Base-by-base conservation (phyloP, 1,139 yeast genomes). In the Debaryomyces udenii region DNA sequence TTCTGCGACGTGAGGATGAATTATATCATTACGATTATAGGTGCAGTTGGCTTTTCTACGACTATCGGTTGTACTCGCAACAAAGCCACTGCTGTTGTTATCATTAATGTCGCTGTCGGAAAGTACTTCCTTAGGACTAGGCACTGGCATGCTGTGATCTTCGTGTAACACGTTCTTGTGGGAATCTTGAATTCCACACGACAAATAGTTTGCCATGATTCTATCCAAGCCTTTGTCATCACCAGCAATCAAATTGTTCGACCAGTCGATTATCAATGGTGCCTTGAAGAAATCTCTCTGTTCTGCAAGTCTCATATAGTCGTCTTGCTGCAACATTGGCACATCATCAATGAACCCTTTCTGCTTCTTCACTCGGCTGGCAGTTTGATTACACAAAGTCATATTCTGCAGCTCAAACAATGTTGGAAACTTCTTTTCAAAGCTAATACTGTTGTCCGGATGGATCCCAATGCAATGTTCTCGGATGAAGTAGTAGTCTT, bases 221-320 rank as follows among this genome's bases (percentile, higher is more conserved):
- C 76, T 52, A 49, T 68, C 70, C 45, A 74, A 62, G 37, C 74
- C 65, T 9, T 59, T 56, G 39, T 69, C 73, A 50, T 76, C 76
- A 43, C 73, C 70, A 3, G 86, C 86, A 42, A 80, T 63, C 53
- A 74, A 58, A 40, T 66, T 59, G 54, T 79, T 72, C 41, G 72
- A 73, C 73, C 80, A 78, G 61, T 81, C 87, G 38, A 81, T 78
- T 28, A 80, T 68, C 45, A 81, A 64, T 0, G 83, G 86, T 4
- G 76, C 61, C 27, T 36, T 31, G 27, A 23, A 18, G 9, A 38
- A 41, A 28, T 20, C 35, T 18, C 10, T n/a, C 17, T 26, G 24
- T n/a, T 17, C 23, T 1, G 29, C 32, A 30, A 56, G 40, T 36
- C 42, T 39, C 14, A 50, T 49, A 41, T 60, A 68, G 33, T 62